Evolutionary conservation across 768 basidiomycete genomes (phyloP), one percentile per base, ranked within the genome.

Genomic region (Rhodosporidiobolus sp.): DNA sequence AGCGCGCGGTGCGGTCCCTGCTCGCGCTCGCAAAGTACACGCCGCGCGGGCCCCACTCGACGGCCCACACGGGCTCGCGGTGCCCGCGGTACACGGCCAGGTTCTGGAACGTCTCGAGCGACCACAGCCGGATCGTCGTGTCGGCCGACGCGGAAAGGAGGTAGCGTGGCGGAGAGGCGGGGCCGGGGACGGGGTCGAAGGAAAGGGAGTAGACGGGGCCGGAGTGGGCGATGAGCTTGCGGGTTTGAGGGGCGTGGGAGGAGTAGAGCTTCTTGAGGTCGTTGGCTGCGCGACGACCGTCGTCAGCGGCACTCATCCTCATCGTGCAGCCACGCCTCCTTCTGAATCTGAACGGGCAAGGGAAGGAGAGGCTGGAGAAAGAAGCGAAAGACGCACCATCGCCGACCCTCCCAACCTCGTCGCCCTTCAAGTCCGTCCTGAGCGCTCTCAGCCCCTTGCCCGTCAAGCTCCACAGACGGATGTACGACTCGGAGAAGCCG

Each of bases 1-100:
- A 84, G 79, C 94, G 85, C 0, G 96, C 96, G 8, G 96, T 96
- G 70, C 92, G 84, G 81, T 99, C 96, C 64, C 96, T 84, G 77
- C 94, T 94, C 26, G 88, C 94, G 26, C 91, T 95, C 12, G 96
- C 95, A 81, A 99, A 99, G 82, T 99, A 97, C n/a, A 94, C 87
- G 8, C 96, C 94, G 85, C 92, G 88, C 17, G 96, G 95, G 78
- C 92, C 94, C 96, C 96, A 99, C 80, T 97, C 90, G 20, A 95
- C 94, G 77, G 98, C 96, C 96, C 96, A 99, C 1, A 99, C 89
- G 0, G 96, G 94, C 80, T 96, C 94, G 79, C 94, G 89, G 77
- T 99, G 96, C 0, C 96, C 95, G 46, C 93, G 86, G 79, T 94
- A 99, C 11, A 90, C 94, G 28, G 94, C 94, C 17, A 98, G 83